Evolutionary conservation across 2,329 filamentous ascomycete species (phyloP), one percentile per base, ranked within the genome.

Genomic region (Ramularia endophylla): DNA sequence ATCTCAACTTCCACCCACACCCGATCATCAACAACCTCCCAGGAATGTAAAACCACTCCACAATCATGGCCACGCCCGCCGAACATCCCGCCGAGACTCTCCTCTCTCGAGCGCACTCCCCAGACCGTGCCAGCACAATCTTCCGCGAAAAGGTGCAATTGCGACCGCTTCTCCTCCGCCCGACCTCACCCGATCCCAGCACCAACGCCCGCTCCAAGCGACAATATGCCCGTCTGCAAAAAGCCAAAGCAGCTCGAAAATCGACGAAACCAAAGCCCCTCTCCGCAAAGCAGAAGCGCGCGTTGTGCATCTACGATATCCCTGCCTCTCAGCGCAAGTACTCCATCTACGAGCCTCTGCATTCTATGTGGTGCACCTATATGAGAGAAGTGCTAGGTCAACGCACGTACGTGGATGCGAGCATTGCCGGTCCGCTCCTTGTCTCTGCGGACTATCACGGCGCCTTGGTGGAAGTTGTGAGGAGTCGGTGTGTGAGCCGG

Each of bases 401-500:
- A 50, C 52, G 55, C 32, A 72, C 72, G 47, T 68, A 69, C 1
- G 72, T 82, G 13, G 77, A 77, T 0, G 68, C 77, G 3, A 65
- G 65, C 5, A 75, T 81, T 2, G 85, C 82, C 4, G 83, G 71
- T 0, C 66, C 84, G 4, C 85, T 92, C 63, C 68, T 98, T 25
- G 81, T 78, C 32, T 87, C 83, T 43, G 90, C 89, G 2, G 92
- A 98, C 65, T 90, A 88, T 56, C 89, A 97, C 62, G 92, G 92
- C 2, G 89, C 90, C 12, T 70, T 80, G 53, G 63, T 95, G 15
- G 80, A 88, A 66, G 87, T 97, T 16, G 84, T 90, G 41, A 70
- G 89, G 54, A 92, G 88, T 62, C 69, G 77, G 20, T 95, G 89
- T 61, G 77, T 83, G 12, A 81, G 85, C 40, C 74, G 90, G 12